phyloP scores from a whole-genome alignment of 345 rosid species.

The Hibiscus mutabilis region DNA sequence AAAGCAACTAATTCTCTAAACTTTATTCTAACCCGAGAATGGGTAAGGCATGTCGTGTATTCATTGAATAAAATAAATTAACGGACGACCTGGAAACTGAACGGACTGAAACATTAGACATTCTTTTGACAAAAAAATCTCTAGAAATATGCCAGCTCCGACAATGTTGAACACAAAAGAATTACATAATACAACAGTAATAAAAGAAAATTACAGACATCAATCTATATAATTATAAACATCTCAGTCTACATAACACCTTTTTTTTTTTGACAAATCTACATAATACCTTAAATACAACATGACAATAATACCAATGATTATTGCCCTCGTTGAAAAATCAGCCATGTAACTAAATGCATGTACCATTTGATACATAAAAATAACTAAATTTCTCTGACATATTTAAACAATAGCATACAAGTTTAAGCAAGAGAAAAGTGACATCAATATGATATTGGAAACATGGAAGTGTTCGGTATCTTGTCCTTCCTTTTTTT shows the following conservation, averaged over 20 bases:
- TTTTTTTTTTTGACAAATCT: no score
- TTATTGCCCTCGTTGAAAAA: background rate
- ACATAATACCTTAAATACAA: background rate
- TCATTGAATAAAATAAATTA: no score
- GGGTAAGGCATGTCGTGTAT: no score
- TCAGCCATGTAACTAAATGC: background rate
- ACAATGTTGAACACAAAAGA: background rate
- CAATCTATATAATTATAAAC: background rate
- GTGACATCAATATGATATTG: conserved; percentile 3
- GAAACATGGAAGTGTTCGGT: conserved; percentile 12
- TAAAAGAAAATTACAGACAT: background rate
- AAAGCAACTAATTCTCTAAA: no score
- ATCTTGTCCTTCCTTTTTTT: conserved; percentile 7
- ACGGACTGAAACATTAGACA: no score
- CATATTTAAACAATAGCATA: background rate
- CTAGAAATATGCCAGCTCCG: no score
- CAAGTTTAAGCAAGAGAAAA: background rate
- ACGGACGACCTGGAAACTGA: no score
- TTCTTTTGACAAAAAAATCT: no score
- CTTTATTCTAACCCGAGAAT: no score
- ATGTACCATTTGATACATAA: background rate
- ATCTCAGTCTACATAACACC: background rate
- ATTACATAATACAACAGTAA: background rate
- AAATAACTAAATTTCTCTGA: conserved; percentile 1
- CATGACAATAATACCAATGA: background rate